Evolutionary conservation across 768 basidiomycete genomes (phyloP).

Genomic region (Omphalotus guepiniiformis): DNA sequence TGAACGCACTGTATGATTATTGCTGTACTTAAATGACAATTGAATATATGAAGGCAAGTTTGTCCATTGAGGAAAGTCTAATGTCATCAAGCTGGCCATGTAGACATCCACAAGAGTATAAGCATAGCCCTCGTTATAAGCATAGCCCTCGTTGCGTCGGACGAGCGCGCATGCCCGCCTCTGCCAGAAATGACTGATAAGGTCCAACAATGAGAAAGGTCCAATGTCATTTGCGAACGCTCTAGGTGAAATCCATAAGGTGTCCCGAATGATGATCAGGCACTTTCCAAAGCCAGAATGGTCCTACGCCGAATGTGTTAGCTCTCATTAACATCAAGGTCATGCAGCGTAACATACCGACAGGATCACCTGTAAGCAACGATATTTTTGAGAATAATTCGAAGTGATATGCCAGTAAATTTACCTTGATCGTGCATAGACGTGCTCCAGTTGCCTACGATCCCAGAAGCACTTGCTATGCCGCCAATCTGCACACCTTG

Average conservation of each 20-base stretch:
- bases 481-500: slow-evolving; percentile 66
- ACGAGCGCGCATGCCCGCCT: too few species aligned
- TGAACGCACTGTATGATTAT: too few species aligned
- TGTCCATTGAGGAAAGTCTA: too few species aligned
- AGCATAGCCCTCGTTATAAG: too few species aligned
- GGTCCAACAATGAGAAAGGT: too few species aligned
- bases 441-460: slow-evolving; percentile 68
- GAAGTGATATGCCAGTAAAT: slow-evolving; percentile 6
- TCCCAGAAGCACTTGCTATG: slow-evolving; percentile 59
- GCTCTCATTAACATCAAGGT: slow-evolving; percentile 11
- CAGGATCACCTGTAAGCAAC: slow-evolving; percentile 49
- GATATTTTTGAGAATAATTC: background rate
- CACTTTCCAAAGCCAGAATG: slow-evolving; percentile 72
- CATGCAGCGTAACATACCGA: slow-evolving; percentile 38
- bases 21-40: too few species aligned
- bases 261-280: slow-evolving; percentile 31
- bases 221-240: background rate
- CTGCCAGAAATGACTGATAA: too few species aligned
- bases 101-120: too few species aligned
- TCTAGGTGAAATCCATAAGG: slow-evolving; percentile 25
- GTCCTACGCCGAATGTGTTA: slow-evolving; percentile 36
- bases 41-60: too few species aligned
- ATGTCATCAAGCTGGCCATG: too few species aligned
- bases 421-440: slow-evolving; percentile 52
- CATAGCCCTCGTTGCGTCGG: too few species aligned